Base-by-base conservation (phyloP, 140 eudicot species). In the Erigeron philadelphicus region DNA sequence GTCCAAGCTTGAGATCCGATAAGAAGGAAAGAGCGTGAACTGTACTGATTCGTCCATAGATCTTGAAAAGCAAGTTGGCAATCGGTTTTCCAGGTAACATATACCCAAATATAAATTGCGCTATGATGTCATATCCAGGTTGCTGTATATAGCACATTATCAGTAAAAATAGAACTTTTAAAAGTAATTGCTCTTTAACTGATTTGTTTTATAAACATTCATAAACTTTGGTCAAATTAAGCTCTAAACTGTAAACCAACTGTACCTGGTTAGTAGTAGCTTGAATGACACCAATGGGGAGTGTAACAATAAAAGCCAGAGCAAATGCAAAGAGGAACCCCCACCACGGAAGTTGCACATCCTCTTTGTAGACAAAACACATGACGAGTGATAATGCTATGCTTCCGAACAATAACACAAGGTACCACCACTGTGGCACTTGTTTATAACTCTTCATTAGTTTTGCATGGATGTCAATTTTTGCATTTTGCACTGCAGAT, bases 271-370 rank as follows among this genome's bases (percentile, higher is more conserved):
- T 91, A 19, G 98, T 91, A 8, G 98, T 91, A 15, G 98, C 98
- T 78, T 91, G 98, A 80, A 91, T 91, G 70, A 91, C 96, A 47
- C 98, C 98, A 44, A 91, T 91, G 2, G 98, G 98, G 42, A 91
- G 95, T 11, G 98, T 91, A 12, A 91, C 98, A 7, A 88, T 47
- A 78, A 76, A 88, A 73, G 98, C 98, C 49, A 92, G 67, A 3
- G 50, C 85, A 66, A 92, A 92, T 0, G 96, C 96, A 13, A 92
- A 86, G 50, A 92, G 88, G 84, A 92, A 65, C 9, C 91, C 98
- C 98, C 98, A 92, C 98, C 98, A 92, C 0, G 90, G 96, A 58
- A 92, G 87, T 77, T 92, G 98, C 71, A 92, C 95, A 17, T 88
- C 93, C 12, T 86, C 86, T 67, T 92, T 86, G 88, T 90, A 92